Conservation (phyloP, 306 rosid genomes). For the Luffa acutangula region DNA sequence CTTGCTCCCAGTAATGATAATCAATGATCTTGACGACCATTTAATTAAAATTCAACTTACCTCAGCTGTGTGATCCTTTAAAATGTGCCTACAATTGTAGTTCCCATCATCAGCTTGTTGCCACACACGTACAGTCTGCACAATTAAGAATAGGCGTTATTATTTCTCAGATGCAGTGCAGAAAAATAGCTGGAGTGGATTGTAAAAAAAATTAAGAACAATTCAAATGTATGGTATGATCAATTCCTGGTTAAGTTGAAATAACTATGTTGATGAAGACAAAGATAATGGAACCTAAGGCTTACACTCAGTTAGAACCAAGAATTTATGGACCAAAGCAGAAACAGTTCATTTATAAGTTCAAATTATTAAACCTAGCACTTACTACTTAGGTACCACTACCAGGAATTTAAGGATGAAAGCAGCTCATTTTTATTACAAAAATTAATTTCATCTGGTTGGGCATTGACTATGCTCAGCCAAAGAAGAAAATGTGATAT, state of each 20-base stretch:
- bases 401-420: neutral
- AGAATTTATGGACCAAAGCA: neutral
- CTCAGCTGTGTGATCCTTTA: slow-evolving; percentile 90
- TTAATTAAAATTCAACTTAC: slow-evolving; percentile 21
- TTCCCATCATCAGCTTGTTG: slow-evolving; percentile 71
- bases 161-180: neutral
- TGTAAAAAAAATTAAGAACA: neutral
- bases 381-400: neutral
- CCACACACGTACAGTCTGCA: slow-evolving; percentile 95
- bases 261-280: neutral
- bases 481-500: neutral
- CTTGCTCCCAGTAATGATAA: neutral
- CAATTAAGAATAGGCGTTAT: neutral
- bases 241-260: neutral
- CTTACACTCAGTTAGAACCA: neutral
- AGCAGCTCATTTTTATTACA: neutral
- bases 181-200: neutral
- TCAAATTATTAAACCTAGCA: neutral
- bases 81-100: slow-evolving; percentile 62
- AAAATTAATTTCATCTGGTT: neutral
- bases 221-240: neutral
- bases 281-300: neutral
- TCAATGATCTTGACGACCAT: neutral
- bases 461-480: neutral
- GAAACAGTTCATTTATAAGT: neutral